Percentiles rank a stretch among this genome's conserved stretches.
These are phyloP conservation scores for Colletotrichum filicis DNA, from an alignment of 2,329 filamentous ascomycete genomes.

Conservation along the genomic window DNA sequence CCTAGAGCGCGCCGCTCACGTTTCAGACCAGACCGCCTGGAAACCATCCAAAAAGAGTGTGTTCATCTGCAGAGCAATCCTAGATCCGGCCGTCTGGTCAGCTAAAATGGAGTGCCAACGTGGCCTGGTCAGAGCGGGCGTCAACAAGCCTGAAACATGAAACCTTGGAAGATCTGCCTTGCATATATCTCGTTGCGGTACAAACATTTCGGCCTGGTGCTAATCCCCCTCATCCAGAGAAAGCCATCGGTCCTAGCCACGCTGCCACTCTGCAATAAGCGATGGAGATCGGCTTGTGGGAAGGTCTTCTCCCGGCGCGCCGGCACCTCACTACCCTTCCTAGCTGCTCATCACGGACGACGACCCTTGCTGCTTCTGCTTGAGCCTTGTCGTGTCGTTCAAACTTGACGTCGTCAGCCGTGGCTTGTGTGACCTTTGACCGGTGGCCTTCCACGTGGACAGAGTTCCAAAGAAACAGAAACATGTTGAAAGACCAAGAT, in stretches of 20 bases:
- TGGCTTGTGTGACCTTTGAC: not conserved
- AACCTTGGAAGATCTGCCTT: constrained; percentile 33
- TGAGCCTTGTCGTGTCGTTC: not conserved
- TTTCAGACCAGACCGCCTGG: constrained; percentile 22
- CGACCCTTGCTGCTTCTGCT: not conserved
- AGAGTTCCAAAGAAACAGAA: not conserved
- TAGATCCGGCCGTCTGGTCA: constrained; percentile 30
- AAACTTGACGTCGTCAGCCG: not conserved
- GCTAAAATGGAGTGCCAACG: constrained; percentile 25
- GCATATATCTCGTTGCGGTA: constrained; percentile 9
- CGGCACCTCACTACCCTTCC: constrained; percentile 19
- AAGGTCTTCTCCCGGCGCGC: constrained; percentile 9
- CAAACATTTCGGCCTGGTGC: not conserved
- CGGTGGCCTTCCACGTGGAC: constrained; percentile 4
- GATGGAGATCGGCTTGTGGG: constrained; percentile 29
- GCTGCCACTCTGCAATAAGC: constrained; percentile 19
- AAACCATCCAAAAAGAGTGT: constrained; percentile 10
- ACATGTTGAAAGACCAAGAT: not conserved
- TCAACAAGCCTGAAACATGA: constrained; percentile 32
- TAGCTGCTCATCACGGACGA: constrained; percentile 1
- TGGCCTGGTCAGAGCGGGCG: constrained; percentile 32
- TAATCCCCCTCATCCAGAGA: not conserved
- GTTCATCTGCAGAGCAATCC: not conserved
- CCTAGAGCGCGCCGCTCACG: not conserved
- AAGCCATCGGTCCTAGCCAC: constrained; percentile 9